These are phyloP conservation scores for Xylaria sp. DNA, from an alignment of 2,329 filamentous ascomycete genomes.

Conservation along the genomic window DNA sequence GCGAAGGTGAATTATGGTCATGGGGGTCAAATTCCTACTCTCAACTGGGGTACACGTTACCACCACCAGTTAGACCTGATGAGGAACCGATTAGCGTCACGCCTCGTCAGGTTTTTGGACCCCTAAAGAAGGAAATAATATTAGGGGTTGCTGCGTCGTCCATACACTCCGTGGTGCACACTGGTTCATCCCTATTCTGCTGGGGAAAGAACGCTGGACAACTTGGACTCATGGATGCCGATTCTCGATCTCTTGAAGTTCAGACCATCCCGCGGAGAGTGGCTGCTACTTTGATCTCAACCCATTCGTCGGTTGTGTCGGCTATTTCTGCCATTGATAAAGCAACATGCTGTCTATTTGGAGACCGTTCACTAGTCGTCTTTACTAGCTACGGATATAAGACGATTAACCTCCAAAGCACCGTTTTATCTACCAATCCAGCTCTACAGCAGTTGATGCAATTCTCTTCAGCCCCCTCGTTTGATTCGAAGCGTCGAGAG, in stretches of 20 bases:
- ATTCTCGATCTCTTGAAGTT: slow-evolving; percentile 89
- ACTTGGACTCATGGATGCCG: slow-evolving; percentile 92
- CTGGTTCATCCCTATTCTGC: slow-evolving; percentile 82
- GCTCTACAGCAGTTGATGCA: slow-evolving; percentile 66
- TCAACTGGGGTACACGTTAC: slow-evolving; percentile 86
- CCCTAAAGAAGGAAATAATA: slow-evolving; percentile 86
- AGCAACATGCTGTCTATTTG: slow-evolving; percentile 85
- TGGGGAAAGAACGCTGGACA: slow-evolving; percentile 98
- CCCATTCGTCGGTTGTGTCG: slow-evolving; percentile 69
- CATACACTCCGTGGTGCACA: slow-evolving; percentile 92
- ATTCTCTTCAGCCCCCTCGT: slow-evolving; percentile 72
- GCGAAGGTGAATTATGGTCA: slow-evolving; percentile 90
- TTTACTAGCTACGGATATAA: slow-evolving; percentile 97
- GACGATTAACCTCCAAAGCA: slow-evolving; percentile 83
- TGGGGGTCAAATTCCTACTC: slow-evolving; percentile 92
- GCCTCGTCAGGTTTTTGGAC: slow-evolving; percentile 90
- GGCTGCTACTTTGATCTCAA: slow-evolving; percentile 81
- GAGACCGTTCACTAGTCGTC: slow-evolving; percentile 89
- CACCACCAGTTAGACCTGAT: slow-evolving; percentile 72
- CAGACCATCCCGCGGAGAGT: slow-evolving; percentile 87
- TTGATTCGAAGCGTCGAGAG: slow-evolving; percentile 72
- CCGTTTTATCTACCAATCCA: slow-evolving; percentile 76
- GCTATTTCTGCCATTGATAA: slow-evolving; percentile 90
- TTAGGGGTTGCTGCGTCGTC: slow-evolving; percentile 87
- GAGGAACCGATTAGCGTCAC: slow-evolving; percentile 84